phyloP scores from a whole-genome alignment of 345 rosid species.

The Hibiscus syriacus region DNA sequence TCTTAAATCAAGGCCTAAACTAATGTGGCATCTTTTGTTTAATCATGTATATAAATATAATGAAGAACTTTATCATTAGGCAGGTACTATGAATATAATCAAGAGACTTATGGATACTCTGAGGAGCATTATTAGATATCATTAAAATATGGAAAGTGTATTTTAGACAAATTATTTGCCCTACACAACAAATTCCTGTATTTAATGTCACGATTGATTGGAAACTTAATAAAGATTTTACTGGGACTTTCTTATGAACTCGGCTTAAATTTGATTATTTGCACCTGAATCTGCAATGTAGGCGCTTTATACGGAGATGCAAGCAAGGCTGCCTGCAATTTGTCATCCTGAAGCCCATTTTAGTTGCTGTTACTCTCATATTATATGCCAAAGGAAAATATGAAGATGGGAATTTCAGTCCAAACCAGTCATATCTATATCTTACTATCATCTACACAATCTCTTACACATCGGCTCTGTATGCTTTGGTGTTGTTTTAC shows the following conservation, averaged over 20 bases:
- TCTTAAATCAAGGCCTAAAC: not conserved
- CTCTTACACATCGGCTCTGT: conserved; percentile 84
- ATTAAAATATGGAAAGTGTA: not conserved
- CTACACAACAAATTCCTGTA: not conserved
- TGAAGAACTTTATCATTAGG: not conserved
- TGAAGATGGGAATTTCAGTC: conserved; percentile 92
- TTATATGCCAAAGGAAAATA: conserved; percentile 94
- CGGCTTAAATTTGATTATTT: conserved; percentile 13
- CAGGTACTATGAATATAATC: not conserved
- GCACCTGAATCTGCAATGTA: conserved; percentile 19
- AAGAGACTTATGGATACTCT: not conserved
- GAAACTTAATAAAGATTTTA: not conserved
- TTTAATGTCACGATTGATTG: not conserved
- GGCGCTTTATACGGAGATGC: conserved; percentile 94
- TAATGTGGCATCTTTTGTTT: not conserved
- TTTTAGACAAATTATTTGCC: not conserved
- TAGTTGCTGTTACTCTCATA: conserved; percentile 80
- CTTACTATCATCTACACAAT: conserved; percentile 86
- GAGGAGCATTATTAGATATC: not conserved
- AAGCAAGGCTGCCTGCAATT: conserved; percentile 99
- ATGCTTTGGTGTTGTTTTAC: conserved; percentile 82
- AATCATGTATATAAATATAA: not conserved
- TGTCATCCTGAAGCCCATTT: conserved; percentile 90
- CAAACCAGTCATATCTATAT: conserved; percentile 80
- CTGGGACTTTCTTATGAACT: not conserved